These are phyloP conservation scores for Pythium rishiriense DNA, from an alignment of 352 stramenopile genomes.

Conservation along the genomic window DNA sequence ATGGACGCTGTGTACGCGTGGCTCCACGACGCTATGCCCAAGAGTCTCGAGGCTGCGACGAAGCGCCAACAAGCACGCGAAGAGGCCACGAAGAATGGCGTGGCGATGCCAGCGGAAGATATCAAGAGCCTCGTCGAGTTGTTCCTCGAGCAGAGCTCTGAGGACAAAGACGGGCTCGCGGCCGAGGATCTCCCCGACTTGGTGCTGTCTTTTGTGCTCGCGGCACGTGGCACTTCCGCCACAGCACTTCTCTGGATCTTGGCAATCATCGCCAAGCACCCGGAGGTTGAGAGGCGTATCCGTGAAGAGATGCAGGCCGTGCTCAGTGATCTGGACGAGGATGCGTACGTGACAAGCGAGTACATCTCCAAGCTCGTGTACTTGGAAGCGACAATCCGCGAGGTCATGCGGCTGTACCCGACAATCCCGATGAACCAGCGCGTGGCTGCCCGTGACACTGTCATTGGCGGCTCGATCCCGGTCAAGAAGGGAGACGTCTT, in stretches of 20 bases:
- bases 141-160: neutral
- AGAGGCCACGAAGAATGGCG: slow-evolving; percentile 15
- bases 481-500: slow-evolving; percentile 1
- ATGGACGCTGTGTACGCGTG: slow-evolving; percentile 38
- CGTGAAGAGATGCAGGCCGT: slow-evolving; percentile 41
- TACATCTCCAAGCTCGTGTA: slow-evolving; percentile 58
- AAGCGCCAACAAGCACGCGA: slow-evolving; percentile 40
- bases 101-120: slow-evolving; percentile 1
- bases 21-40: slow-evolving; percentile 39
- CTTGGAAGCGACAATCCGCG: slow-evolving; percentile 55
- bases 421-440: slow-evolving; percentile 59
- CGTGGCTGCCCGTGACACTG: slow-evolving; percentile 54
- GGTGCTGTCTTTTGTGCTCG: slow-evolving; percentile 47
- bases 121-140: slow-evolving; percentile 18
- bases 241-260: slow-evolving; percentile 70
- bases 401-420: slow-evolving; percentile 68
- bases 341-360: slow-evolving; percentile 40
- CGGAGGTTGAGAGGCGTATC: slow-evolving; percentile 45
- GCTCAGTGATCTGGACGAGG: slow-evolving; percentile 30
- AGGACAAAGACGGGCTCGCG: neutral
- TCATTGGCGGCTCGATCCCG: slow-evolving; percentile 25
- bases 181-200: neutral
- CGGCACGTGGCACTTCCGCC: slow-evolving; percentile 75
- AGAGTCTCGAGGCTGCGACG: slow-evolving; percentile 16
- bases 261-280: slow-evolving; percentile 62